Conservation (phyloP, 139 green algal species). For the Chlamydomonas schloesseri region DNA sequence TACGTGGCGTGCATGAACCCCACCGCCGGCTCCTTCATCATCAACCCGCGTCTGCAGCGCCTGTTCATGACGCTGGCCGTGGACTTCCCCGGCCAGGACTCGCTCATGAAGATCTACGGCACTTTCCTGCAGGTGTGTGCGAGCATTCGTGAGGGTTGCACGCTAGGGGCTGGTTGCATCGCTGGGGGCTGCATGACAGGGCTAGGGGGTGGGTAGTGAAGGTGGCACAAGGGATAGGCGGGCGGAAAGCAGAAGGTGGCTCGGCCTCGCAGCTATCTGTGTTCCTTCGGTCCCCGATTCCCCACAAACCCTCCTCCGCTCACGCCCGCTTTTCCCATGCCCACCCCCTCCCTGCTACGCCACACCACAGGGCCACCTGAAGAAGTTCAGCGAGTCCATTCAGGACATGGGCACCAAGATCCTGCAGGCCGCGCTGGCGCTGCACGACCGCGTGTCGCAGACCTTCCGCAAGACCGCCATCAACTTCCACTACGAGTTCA, state of each 20-base stretch:
- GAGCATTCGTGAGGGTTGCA: neutral
- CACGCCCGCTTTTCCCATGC: neutral
- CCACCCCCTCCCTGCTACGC: neutral
- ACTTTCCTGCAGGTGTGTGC: slow-evolving; percentile 77
- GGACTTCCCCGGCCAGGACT: slow-evolving; percentile 89
- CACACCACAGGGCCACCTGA: slow-evolving; percentile 79
- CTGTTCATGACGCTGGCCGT: slow-evolving; percentile 94
- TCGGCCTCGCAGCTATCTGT: too few relatives aligned
- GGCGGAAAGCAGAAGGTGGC: too few relatives aligned
- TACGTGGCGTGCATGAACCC: slow-evolving; percentile 94
- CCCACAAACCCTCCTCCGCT: too few relatives aligned
- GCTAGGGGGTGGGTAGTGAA: too few relatives aligned
- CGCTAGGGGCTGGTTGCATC: too few relatives aligned
- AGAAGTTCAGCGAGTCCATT: slow-evolving; percentile 78
- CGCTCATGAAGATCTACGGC: slow-evolving; percentile 93
- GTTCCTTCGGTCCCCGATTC: too few relatives aligned
- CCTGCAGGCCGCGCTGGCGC: slow-evolving; percentile 77
- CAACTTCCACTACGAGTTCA: slow-evolving; percentile 97
- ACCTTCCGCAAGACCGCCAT: slow-evolving; percentile 93
- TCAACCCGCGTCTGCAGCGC: slow-evolving; percentile 93
- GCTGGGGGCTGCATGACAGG: too few relatives aligned
- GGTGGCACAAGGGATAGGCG: too few relatives aligned
- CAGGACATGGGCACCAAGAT: slow-evolving; percentile 58
- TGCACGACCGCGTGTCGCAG: slow-evolving; percentile 86
- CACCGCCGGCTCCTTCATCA: slow-evolving; percentile 88